Base-by-base conservation (phyloP, 2,329 filamentous ascomycete species). In the Alternaria incomplexa region DNA sequence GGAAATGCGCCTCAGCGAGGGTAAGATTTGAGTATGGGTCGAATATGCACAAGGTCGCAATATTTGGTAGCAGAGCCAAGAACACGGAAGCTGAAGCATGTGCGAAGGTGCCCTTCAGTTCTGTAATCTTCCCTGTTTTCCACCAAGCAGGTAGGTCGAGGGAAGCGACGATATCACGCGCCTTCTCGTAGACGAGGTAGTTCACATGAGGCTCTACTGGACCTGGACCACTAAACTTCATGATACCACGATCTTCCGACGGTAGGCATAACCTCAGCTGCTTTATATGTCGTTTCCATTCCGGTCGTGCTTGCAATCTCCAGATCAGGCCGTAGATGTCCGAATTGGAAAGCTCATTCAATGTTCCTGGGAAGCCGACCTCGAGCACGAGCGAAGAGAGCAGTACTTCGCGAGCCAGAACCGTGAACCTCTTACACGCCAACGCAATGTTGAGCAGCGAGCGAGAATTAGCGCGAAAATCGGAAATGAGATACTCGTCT, bases 31-130 rank as follows among this genome's bases (percentile, higher is more conserved):
- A 32, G 0, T 15, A 28, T 23, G 12, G n/a, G 10, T 53, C 47
- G 22, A 62, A 62, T 25, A 69, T 55, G 26, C 64, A 67, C n/a
- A 69, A 43, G 6, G 36, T 54, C 32, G 62, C 50, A 3, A 69
- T 52, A 5, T 57, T 58, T 62, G 56, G 60, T 36, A 63, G 6
- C 2, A 64, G 47, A 13, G 56, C 30, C 23, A 65, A 40, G 4
- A 69, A n/a, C 12, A 60, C 25, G 2, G 30, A 52, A 13, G 48
- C 48, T 2, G 30, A 36, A 22, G 48, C 36, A n/a, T 8, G 36
- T 20, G 17, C 48, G 12, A 52, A 40, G 12, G 3, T 23, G n/a
- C 5, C 25, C 48, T 44, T 28, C 26, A 61, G 20, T 23, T 17
- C 8, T 40, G 20, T 13, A 52, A 28, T 12, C 46, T 45, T 56